Base-by-base conservation (phyloP, 371 early-diverging fungal genomes). In the Mortierella sp. region DNA sequence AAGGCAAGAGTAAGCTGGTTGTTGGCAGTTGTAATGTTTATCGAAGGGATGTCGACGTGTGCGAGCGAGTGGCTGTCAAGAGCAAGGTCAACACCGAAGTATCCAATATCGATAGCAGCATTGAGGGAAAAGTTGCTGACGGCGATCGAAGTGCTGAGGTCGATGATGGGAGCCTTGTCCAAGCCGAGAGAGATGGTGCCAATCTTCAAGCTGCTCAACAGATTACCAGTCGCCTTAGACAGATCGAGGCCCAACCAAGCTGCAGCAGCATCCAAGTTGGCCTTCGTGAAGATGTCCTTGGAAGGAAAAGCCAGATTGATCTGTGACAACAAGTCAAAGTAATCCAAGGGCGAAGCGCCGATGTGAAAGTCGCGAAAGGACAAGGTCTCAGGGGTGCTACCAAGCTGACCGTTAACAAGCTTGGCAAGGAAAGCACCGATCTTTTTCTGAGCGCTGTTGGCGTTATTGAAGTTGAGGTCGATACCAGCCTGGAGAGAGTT, bases 41-140 rank as follows among this genome's bases (percentile, higher is more conserved):
- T 82, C 38, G 82, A 81, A 8, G 86, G 86, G 24, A 85, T 82
- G 65, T 85, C 86, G 42, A 82, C 77, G 28, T 70, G 82, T 10
- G 82, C 82, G 7, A 85, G 38, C 2, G 80, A 74, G 47, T 81
- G 70, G 34, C 28, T 50, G 73, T 85, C 86, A 31, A 85, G 75
- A 45, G 86, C 86, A 42, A 85, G 77, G 52, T 85, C 86, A 13
- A 85, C 75, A 34, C 86, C 86, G 73, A 85, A 82, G 58, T 85
- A 85, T 16, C 86, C 86, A 77, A 85, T 85, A 78, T 80, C 72
- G 76, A 85, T 82, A 57, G 80, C 82, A 28, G 82, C 86, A 19
- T 79, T 79, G 44, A 85, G 24, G 6, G 82, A 79, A 58, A 85
- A 60, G 78, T 81, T 81, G 77, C 75, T 79, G 72, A 85, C 75